phyloP scores from a whole-genome alignment of 2,329 filamentous ascomycete genomes.

The Sarocladiaceae sp. region DNA sequence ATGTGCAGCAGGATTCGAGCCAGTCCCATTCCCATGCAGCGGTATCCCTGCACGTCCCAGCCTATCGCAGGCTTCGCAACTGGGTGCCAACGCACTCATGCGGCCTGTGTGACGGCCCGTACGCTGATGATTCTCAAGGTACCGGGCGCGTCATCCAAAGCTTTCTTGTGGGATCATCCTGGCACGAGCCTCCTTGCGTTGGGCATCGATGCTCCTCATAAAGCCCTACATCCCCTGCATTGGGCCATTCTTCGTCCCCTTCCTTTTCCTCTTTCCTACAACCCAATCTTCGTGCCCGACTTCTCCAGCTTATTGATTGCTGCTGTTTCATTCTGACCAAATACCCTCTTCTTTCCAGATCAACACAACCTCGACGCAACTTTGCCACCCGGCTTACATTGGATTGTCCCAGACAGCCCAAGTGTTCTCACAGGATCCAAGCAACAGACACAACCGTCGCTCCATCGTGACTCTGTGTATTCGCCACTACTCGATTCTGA shows the following conservation, averaged over 20 bases:
- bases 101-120: conserved; percentile 39
- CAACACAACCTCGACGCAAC: conserved; percentile 12
- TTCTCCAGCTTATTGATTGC: conserved; percentile 2
- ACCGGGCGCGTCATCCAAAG: conserved; percentile 13
- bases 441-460: conserved; percentile 1
- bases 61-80: conserved; percentile 32
- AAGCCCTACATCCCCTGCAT: conserved; percentile 44
- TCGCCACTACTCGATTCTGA: conserved; percentile 16
- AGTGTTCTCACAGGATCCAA: conserved; percentile 17
- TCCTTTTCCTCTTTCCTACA: conserved; percentile 26
- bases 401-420: conserved; percentile 12
- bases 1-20: conserved; percentile 33
- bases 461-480: conserved; percentile 5
- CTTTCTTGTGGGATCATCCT: conserved; percentile 14
- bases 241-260: conserved; percentile 26
- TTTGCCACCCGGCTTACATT: conserved; percentile 7
- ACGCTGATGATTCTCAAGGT: conserved; percentile 1
- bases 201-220: conserved; percentile 28
- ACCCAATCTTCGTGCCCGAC: conserved; percentile 36
- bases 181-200: conserved; percentile 19
- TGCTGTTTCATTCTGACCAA: conserved; percentile 2
- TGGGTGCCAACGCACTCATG: conserved; percentile 42
- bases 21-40: conserved; percentile 26
- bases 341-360: conserved; percentile 9
- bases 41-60: conserved; percentile 25